Conservation (phyloP, 176 grass and related monocot species). For the Avena eriantha region DNA sequence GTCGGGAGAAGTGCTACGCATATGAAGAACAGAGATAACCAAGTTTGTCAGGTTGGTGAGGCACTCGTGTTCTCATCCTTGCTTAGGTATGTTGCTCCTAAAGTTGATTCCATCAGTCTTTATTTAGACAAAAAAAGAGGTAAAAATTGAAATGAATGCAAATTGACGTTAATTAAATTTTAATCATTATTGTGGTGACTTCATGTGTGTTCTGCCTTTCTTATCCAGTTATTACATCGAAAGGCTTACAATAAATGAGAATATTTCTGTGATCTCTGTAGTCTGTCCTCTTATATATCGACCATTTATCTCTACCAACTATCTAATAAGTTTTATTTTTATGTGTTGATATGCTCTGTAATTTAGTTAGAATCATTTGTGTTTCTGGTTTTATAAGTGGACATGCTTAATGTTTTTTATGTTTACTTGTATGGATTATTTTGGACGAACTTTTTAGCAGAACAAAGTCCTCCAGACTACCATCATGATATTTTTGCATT, state of each 20-base stretch:
- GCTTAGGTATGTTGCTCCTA: slow-evolving; percentile 67
- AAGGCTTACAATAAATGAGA: slow-evolving; percentile 4
- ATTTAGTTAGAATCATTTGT: background rate
- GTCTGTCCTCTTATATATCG: background rate
- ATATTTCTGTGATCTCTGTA: slow-evolving; percentile 37
- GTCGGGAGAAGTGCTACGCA: slow-evolving; percentile 58
- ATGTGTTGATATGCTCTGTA: background rate
- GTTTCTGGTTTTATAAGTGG: slow-evolving; percentile 12
- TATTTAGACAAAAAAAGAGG: slow-evolving; percentile 16
- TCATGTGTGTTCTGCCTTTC: slow-evolving; percentile 10
- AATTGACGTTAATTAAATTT: background rate
- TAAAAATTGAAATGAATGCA: background rate
- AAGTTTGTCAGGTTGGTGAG: slow-evolving; percentile 89
- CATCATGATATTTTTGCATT: too few relatives aligned
- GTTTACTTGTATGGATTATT: background rate
- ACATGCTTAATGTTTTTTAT: background rate
- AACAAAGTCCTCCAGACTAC: background rate
- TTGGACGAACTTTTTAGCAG: background rate
- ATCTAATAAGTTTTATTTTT: background rate
- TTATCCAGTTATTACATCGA: background rate
- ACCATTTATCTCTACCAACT: slow-evolving; percentile 18
- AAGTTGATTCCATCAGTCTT: slow-evolving; percentile 40
- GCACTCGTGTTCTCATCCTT: slow-evolving; percentile 90
- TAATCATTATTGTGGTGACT: slow-evolving; percentile 2
- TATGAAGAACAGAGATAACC: slow-evolving; percentile 80